These are phyloP conservation scores for Taiozyma sp. DNA, from an alignment of 1,139 yeast species.

Conservation along the genomic window DNA sequence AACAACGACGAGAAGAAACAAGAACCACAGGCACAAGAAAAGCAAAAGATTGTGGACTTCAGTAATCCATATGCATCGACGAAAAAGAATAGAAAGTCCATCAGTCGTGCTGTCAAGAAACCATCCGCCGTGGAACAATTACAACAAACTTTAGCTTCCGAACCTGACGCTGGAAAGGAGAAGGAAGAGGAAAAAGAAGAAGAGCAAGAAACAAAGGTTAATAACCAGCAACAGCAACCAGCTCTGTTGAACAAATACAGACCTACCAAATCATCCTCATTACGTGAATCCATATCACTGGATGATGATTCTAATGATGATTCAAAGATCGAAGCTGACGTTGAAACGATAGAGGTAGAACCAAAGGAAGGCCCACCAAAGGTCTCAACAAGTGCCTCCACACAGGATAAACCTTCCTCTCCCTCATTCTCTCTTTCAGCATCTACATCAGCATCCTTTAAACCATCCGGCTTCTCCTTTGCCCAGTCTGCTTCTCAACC, in stretches of 20 bases:
- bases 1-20: conserved; percentile 24
- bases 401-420: background rate
- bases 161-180: background rate
- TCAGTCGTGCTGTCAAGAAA: conserved; percentile 1
- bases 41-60: conserved; percentile 29
- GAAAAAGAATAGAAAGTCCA: conserved; percentile 20
- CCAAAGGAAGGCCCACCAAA: conserved; percentile 1
- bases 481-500: conserved; percentile 3
- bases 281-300: conserved; percentile 27
- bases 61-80: conserved; percentile 49
- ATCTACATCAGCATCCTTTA: background rate
- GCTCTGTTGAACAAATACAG: conserved; percentile 23
- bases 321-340: conserved; percentile 6
- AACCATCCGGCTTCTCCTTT: background rate
- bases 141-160: conserved; percentile 14
- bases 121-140: conserved; percentile 17
- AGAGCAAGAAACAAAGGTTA: background rate
- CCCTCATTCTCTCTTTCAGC: background rate
- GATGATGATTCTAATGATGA: conserved; percentile 9
- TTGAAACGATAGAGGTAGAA: conserved; percentile 5
- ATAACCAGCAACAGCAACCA: conserved; percentile 1
- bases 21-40: conserved; percentile 31
- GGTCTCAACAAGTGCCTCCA: background rate
- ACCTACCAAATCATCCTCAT: conserved; percentile 32
- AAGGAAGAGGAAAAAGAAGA: conserved; percentile 1